Percentiles rank a stretch among this genome's conserved stretches.
These are phyloP conservation scores for Trichoderma parareesei DNA, from an alignment of 495 filamentous ascomycete genomes.

Conservation along the genomic window DNA sequence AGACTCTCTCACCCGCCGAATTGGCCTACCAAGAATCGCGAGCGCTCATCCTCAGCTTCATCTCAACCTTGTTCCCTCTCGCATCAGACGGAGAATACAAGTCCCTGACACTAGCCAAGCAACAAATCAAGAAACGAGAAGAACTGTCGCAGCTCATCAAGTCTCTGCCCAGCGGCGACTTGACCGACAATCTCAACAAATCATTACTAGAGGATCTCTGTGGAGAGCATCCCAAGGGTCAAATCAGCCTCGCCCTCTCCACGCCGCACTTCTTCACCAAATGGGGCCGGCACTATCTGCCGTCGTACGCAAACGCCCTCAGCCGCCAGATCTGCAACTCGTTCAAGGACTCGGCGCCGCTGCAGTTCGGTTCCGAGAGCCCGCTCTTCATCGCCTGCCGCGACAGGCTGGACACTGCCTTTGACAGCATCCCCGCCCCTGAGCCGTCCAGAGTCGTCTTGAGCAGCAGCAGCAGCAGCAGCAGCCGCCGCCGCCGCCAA, in stretches of 20 bases:
- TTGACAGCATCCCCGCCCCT: conserved; percentile 32
- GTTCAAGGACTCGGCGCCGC: conserved; percentile 40
- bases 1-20: conserved; percentile 17
- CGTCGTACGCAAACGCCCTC: conserved; percentile 34
- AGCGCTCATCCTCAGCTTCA: conserved; percentile 30
- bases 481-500: neutral
- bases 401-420: conserved; percentile 29
- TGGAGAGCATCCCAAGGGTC: conserved; percentile 23
- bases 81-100: conserved; percentile 22
- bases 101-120: conserved; percentile 6
- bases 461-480: neutral
- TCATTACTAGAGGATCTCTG: conserved; percentile 31
- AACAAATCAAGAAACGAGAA: neutral
- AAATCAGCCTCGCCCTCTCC: conserved; percentile 29
- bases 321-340: conserved; percentile 36
- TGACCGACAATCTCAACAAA: conserved; percentile 20
- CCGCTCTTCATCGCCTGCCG: conserved; percentile 30
- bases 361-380: conserved; percentile 30
- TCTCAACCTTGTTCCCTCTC: conserved; percentile 27
- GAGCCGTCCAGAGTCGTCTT: conserved; percentile 17
- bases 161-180: conserved; percentile 22
- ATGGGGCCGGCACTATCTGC: conserved; percentile 41
- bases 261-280: conserved; percentile 20
- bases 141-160: conserved; percentile 18
- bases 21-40: conserved; percentile 37